phyloP scores from a whole-genome alignment of 495 filamentous ascomycete genomes.

The Endocarpon pusillum region DNA sequence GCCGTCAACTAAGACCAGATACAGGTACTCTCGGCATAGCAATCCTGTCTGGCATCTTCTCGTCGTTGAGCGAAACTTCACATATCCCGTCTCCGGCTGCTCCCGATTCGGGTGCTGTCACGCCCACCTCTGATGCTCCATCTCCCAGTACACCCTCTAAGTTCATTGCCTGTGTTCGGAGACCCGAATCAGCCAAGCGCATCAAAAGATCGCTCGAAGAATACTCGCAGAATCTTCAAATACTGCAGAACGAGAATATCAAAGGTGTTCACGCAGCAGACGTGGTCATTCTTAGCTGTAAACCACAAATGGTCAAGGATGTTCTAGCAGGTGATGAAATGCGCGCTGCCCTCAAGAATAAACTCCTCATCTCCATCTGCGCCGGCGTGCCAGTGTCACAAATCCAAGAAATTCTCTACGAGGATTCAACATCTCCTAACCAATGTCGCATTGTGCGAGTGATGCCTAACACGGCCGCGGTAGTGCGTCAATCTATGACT shows the following conservation, averaged over 20 bases:
- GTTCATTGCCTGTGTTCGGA: constrained; percentile 63
- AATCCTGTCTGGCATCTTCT: constrained; percentile 65
- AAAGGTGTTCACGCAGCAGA: constrained; percentile 38
- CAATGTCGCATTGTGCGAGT: constrained; percentile 47
- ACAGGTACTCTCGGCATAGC: constrained; percentile 67
- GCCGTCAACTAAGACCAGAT: constrained; percentile 2
- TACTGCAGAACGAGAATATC: constrained; percentile 18
- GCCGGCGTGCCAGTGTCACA: constrained; percentile 59
- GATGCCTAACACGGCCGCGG: constrained; percentile 58
- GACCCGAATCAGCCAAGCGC: constrained; percentile 40
- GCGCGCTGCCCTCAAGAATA: constrained; percentile 50
- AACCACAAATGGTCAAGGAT: constrained; percentile 53
- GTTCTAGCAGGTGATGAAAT: constrained; percentile 47
- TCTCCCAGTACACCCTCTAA: constrained; percentile 42
- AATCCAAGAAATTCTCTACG: constrained; percentile 42
- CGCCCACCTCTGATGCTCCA: constrained; percentile 27
- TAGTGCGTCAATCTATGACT: constrained; percentile 66
- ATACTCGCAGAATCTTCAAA: constrained; percentile 16
- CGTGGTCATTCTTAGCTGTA: constrained; percentile 57
- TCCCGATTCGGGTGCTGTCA: constrained; percentile 29
- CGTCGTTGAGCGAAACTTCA: constrained; percentile 30
- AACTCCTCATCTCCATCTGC: constrained; percentile 69
- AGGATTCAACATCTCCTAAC: constrained; percentile 6
- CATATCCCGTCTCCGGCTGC: constrained; percentile 14
- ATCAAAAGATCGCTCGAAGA: constrained; percentile 40